Percentiles rank a stretch among this genome's conserved stretches.
phyloP scores from a whole-genome alignment of 805 yeast genomes.

The Lachancea dasiensis region DNA sequence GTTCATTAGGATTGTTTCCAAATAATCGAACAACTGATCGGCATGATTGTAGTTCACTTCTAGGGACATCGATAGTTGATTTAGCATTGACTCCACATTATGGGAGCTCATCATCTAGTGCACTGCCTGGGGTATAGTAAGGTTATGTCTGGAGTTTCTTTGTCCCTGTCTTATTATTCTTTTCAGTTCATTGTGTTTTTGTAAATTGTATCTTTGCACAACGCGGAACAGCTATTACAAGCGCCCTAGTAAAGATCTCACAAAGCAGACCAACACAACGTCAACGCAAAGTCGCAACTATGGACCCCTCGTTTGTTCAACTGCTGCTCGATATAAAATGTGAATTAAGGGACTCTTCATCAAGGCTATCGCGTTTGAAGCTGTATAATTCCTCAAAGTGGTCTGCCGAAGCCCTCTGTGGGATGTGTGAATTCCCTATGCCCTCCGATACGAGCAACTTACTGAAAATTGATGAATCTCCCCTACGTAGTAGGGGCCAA shows the following conservation, averaged over 20 bases:
- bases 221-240: not conserved
- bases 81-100: constrained; percentile 18
- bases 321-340: constrained; percentile 14
- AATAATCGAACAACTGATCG: constrained; percentile 11
- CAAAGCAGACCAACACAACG: not conserved
- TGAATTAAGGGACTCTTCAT: constrained; percentile 37
- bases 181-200: no score
- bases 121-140: not conserved
- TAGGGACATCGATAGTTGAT: constrained; percentile 23
- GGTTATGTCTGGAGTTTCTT: not conserved
- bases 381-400: constrained; percentile 72
- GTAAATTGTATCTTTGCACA: no score
- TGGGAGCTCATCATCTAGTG: constrained; percentile 4
- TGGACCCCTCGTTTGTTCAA: constrained; percentile 4
- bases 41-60: constrained; percentile 19
- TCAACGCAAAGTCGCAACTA: not conserved
- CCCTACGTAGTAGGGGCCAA: constrained; percentile 13
- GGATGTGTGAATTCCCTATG: constrained; percentile 34
- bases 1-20: constrained; percentile 15
- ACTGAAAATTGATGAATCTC: constrained; percentile 23
- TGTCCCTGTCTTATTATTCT: not conserved
- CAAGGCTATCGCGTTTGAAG: constrained; percentile 48
- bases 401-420: constrained; percentile 76
- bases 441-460: constrained; percentile 5
- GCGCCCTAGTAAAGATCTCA: not conserved